Conservation (phyloP, 257 asterid genomes). For the Handroanthus guayacan region DNA sequence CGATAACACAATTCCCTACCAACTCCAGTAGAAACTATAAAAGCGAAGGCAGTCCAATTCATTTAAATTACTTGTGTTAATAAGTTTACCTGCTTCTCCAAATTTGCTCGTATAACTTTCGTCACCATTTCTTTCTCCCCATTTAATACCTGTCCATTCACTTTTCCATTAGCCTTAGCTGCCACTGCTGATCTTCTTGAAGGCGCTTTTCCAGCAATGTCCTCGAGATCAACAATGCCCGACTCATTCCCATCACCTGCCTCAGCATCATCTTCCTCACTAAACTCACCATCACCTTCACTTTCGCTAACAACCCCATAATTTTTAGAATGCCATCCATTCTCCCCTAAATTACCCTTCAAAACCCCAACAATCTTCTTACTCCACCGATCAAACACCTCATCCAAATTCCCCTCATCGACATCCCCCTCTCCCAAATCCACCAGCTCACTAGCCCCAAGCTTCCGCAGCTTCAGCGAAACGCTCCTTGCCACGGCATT, state of each 20-base stretch:
- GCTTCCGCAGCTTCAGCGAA: constrained; percentile 59
- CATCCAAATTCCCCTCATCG: constrained; percentile 69
- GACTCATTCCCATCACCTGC: constrained; percentile 51
- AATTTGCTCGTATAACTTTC: constrained; percentile 79
- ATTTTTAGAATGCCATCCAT: constrained; percentile 35
- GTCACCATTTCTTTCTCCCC: constrained; percentile 97
- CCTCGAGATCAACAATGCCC: constrained; percentile 90
- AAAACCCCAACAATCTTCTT: constrained; percentile 59
- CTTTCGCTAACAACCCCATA: constrained; percentile 47
- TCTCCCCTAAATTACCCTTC: constrained; percentile 51
- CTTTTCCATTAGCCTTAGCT: constrained; percentile 61
- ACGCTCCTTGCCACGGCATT: constrained; percentile 74
- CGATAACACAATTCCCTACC: not conserved
- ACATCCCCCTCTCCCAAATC: constrained; percentile 80
- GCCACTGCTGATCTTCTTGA: constrained; percentile 58
- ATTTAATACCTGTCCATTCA: constrained; percentile 57
- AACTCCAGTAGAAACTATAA: not conserved
- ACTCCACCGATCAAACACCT: constrained; percentile 85
- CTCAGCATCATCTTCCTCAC: constrained; percentile 62
- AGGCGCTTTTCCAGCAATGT: constrained; percentile 90
- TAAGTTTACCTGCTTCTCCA: constrained; percentile 82
- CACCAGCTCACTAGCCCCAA: constrained; percentile 79
- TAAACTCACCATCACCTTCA: constrained; percentile 54
- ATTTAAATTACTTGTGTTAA: not conserved
- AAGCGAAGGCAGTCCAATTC: not conserved